phyloP scores from a whole-genome alignment of 2,329 filamentous ascomycete species.

The Exserohilum turcica region DNA sequence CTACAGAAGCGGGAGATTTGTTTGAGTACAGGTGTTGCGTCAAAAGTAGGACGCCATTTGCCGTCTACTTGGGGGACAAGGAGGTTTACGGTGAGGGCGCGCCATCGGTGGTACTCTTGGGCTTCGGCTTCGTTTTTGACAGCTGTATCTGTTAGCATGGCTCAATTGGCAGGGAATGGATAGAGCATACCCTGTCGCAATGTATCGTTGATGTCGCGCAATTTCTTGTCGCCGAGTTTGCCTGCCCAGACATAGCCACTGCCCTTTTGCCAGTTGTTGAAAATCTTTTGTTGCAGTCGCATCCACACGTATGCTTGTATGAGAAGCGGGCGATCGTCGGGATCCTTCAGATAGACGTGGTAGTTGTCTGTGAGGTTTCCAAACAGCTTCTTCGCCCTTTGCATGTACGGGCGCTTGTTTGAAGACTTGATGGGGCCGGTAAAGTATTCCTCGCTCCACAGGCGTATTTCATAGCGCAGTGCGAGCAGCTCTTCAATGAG shows the following conservation, averaged over 20 bases:
- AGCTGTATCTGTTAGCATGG: slow-evolving; percentile 29
- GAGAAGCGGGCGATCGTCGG: slow-evolving; percentile 40
- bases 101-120: slow-evolving; percentile 46
- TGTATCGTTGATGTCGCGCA: slow-evolving; percentile 45
- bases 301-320: slow-evolving; percentile 47
- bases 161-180: not conserved
- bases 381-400: slow-evolving; percentile 42
- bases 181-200: slow-evolving; percentile 39
- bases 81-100: slow-evolving; percentile 43
- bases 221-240: slow-evolving; percentile 44
- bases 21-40: slow-evolving; percentile 42
- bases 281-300: slow-evolving; percentile 45
- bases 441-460: slow-evolving; percentile 46
- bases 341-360: slow-evolving; percentile 39
- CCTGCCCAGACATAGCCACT: slow-evolving; percentile 48
- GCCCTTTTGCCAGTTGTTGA: slow-evolving; percentile 43
- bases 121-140: slow-evolving; percentile 46
- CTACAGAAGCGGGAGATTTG: slow-evolving; percentile 40
- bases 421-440: slow-evolving; percentile 32
- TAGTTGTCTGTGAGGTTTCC: slow-evolving; percentile 43
- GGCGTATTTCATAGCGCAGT: slow-evolving; percentile 42
- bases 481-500: slow-evolving; percentile 44
- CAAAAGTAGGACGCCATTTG: slow-evolving; percentile 45
- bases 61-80: slow-evolving; percentile 46
- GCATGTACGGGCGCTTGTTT: slow-evolving; percentile 40